Conservation (phyloP, 75 land plant genomes). For the Azolla pinnata region DNA sequence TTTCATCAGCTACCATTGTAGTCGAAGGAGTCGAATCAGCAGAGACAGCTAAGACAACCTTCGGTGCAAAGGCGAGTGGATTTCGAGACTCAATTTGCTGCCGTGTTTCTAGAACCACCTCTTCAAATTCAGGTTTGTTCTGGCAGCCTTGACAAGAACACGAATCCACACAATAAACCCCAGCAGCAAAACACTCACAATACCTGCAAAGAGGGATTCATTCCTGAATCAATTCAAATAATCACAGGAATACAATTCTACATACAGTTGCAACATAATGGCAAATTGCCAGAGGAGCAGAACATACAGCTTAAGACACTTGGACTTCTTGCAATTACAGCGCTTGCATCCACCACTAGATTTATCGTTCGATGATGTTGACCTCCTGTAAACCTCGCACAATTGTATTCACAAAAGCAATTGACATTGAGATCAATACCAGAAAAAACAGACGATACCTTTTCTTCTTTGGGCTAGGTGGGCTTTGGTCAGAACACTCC, state of each 20-base stretch:
- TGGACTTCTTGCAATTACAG: slow-evolving; percentile 86
- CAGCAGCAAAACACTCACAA: slow-evolving; percentile 99
- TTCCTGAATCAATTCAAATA: background rate
- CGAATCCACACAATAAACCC: slow-evolving; percentile 82
- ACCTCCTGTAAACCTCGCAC: background rate
- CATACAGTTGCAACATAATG: background rate
- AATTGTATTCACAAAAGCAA: no score
- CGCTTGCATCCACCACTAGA: slow-evolving; percentile 53
- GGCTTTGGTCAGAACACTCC: no score
- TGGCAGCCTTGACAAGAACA: slow-evolving; percentile 86
- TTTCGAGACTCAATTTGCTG: slow-evolving; percentile 91
- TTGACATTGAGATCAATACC: no score
- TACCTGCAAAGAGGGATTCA: slow-evolving; percentile 37
- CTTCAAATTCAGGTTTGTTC: slow-evolving; percentile 79
- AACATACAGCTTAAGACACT: slow-evolving; percentile 91
- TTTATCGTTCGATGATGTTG: background rate
- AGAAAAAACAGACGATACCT: no score
- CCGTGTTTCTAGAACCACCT: slow-evolving; percentile 75
- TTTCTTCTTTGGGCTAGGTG: no score
- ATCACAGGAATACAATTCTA: background rate
- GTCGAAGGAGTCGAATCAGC: background rate
- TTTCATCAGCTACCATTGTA: background rate
- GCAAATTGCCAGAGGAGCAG: background rate
- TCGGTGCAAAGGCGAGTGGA: slow-evolving; percentile 99
- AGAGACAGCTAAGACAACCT: slow-evolving; percentile 52